Evolutionary conservation across 2,329 filamentous ascomycete genomes (phyloP).

Genomic region (Fusarium subtropicale): DNA sequence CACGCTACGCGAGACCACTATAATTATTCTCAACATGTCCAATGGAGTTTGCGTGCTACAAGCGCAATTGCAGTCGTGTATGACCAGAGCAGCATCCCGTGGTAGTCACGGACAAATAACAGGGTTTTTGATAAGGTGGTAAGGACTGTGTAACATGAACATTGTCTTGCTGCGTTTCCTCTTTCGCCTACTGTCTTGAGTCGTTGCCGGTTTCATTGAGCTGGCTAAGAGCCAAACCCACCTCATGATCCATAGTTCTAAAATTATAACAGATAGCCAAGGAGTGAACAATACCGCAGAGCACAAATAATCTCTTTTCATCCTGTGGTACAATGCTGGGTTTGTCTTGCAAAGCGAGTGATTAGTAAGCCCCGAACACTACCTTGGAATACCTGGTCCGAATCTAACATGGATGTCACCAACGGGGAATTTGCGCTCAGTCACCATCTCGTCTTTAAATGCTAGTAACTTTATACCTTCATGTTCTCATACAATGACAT

Average conservation of each 20-base stretch:
- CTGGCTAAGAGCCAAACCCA: too few relatives aligned
- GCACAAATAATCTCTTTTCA: fast-evolving
- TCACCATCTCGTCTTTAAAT: background rate
- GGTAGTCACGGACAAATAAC: background rate
- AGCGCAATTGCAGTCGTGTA: background rate
- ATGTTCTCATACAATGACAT: background rate
- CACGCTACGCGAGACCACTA: background rate
- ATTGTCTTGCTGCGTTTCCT: background rate
- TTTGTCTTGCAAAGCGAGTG: background rate
- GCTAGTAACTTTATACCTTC: fast-evolving
- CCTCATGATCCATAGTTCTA: fast-evolving
- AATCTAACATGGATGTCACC: fast-evolving
- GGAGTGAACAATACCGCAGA: too few relatives aligned
- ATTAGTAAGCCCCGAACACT: background rate
- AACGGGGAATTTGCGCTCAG: background rate
- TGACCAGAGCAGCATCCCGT: background rate
- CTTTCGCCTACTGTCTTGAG: background rate
- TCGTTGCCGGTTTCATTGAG: background rate
- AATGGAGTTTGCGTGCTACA: background rate
- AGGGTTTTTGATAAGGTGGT: too few relatives aligned
- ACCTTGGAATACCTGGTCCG: background rate
- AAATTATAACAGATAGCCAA: too few relatives aligned
- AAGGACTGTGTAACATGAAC: background rate
- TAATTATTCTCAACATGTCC: background rate
- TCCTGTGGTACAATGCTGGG: background rate